Evolutionary conservation across 2,329 filamentous ascomycete species (phyloP).

Genomic region (Neofusicoccum cordaticola): DNA sequence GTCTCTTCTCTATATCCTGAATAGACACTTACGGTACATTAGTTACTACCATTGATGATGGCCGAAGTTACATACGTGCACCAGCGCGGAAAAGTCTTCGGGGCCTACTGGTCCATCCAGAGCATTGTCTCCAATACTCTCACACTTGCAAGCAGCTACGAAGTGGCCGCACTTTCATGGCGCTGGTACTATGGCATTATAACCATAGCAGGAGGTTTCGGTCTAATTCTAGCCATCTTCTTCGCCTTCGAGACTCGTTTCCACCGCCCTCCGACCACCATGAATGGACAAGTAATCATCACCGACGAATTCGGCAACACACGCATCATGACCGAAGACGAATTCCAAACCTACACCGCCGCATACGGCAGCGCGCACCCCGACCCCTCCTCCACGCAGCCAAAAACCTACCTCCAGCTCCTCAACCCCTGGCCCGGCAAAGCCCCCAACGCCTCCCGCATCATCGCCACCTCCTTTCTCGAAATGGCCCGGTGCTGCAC

Average conservation of each 20-base stretch:
- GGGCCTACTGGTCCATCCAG: slow-evolving; percentile 41
- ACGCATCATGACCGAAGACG: slow-evolving; percentile 29
- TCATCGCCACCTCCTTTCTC: slow-evolving; percentile 20
- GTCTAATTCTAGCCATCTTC: slow-evolving; percentile 37
- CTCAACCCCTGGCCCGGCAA: slow-evolving; percentile 20
- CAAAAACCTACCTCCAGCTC: slow-evolving; percentile 19
- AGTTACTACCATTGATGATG: slow-evolving; percentile 39
- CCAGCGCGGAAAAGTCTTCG: slow-evolving; percentile 37
- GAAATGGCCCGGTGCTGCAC: slow-evolving; percentile 35
- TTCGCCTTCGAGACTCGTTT: slow-evolving; percentile 42
- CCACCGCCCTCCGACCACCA: slow-evolving; percentile 31
- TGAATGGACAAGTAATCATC: slow-evolving; percentile 35
- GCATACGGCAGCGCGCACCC: background rate
- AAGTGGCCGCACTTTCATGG: slow-evolving; percentile 37
- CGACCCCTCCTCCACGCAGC: background rate
- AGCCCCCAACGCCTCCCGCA: slow-evolving; percentile 18
- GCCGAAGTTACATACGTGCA: slow-evolving; percentile 43
- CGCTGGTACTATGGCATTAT: slow-evolving; percentile 45
- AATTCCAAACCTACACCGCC: slow-evolving; percentile 26
- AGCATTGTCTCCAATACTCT: slow-evolving; percentile 35
- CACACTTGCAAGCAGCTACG: slow-evolving; percentile 36
- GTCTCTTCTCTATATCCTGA: background rate
- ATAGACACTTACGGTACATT: slow-evolving; percentile 30
- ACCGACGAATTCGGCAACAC: slow-evolving; percentile 43
- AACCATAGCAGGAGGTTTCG: slow-evolving; percentile 33